These are phyloP conservation scores for Hypoxylon fuscum DNA, from an alignment of 495 filamentous ascomycete genomes.

Conservation along the genomic window DNA sequence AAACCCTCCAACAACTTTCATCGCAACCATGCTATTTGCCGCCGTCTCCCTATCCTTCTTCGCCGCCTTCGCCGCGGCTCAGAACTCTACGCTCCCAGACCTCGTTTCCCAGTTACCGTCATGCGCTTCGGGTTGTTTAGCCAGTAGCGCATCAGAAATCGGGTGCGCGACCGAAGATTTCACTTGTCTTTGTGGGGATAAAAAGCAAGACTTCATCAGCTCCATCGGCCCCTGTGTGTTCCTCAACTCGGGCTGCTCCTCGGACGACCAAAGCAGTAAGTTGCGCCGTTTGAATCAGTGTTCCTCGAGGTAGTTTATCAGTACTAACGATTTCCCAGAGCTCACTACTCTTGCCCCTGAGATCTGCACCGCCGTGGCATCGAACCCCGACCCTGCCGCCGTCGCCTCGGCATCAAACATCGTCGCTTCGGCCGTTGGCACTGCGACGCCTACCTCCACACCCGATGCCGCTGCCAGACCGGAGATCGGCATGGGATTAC, in stretches of 20 bases:
- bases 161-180: conserved; percentile 41
- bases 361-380: conserved; percentile 38
- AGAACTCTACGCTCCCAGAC: conserved; percentile 43
- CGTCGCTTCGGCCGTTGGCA: conserved; percentile 37
- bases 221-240: conserved; percentile 32
- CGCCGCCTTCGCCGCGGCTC: conserved; percentile 38
- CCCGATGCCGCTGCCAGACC: conserved; percentile 36
- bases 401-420: conserved; percentile 42
- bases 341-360: conserved; percentile 27
- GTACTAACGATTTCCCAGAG: conserved; percentile 37
- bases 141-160: conserved; percentile 21
- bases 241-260: conserved; percentile 21
- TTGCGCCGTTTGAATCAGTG: not conserved
- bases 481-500: conserved; percentile 35
- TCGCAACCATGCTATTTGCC: conserved; percentile 39
- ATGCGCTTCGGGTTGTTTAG: conserved; percentile 41
- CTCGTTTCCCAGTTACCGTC: conserved; percentile 40
- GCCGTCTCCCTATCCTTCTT: conserved; percentile 34
- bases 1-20: conserved; percentile 4
- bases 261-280: conserved; percentile 38
- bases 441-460: conserved; percentile 19
- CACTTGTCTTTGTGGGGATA: conserved; percentile 36
- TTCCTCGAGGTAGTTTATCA: too few relatives aligned
- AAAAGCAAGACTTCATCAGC: conserved; percentile 24
- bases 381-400: conserved; percentile 39